Evolutionary conservation across 139 green algal genomes (phyloP), one percentile per base, ranked within the genome.

Genomic region (Closterium sp.): DNA sequence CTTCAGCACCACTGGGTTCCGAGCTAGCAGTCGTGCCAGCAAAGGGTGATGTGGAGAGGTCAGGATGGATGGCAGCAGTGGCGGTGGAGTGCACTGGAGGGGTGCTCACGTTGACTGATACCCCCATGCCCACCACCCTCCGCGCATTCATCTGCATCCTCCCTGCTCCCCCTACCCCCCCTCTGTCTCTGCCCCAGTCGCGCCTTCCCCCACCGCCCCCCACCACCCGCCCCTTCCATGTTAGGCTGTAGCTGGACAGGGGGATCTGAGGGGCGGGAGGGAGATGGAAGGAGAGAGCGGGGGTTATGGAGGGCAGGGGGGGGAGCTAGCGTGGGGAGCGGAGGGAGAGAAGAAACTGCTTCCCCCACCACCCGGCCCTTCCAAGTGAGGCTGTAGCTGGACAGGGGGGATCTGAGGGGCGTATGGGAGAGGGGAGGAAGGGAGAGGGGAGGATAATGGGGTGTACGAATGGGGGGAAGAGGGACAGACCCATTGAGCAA

Each of bases 371-470:
- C 25, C 87, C 85, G 89, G 86, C 90, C 90, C 36, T 91, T 55
- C 90, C 90, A 93, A 86, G 86, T 93, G 12, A 87, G 87, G 88
- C 89, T 38, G 87, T 91, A 93, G 19, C 90, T 32, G 23, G 87
- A n/a, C 7, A 30, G 92, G 93, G 23, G 85, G 85, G 4, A 91
- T 86, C 90, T 93, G 85, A n/a, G n/a, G n/a, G n/a, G n/a, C n/a
- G n/a, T n/a, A n/a, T 36, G 34, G 16, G 25, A 84, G 31, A 85
- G n/a, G 3, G 35, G 36, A 90, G 36, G 28, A 89, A 10, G 43
- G 28, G 16, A 91, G 88, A 43, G 34, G 38, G 35, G 64, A 87
- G 32, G 86, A 23, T 21, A 89, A 10, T 16, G 43, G 43, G 43
- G 43, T 25, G 43, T 1, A 28, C 4, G 43, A 69, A 69, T 69